Base-by-base conservation (phyloP, 257 asterid genomes). In the Ophiorrhiza pumila region DNA sequence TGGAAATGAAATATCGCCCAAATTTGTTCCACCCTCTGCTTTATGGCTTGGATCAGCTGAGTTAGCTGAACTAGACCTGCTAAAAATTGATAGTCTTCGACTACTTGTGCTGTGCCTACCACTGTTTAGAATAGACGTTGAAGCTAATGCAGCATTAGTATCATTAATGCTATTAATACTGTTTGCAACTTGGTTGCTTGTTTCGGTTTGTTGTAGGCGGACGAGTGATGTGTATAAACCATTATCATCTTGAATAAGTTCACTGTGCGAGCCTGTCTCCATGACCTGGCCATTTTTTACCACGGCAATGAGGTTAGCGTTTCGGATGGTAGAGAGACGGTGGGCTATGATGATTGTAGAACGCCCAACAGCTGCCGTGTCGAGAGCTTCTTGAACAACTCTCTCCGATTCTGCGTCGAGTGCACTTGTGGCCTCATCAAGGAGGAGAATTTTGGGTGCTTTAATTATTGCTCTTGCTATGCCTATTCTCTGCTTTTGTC, bases 361-460 rank as follows among this genome's bases (percentile, higher is more conserved):
- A 22, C 96, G 96, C 8, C 97, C 97, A 31, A 87, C 79, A 0
- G 88, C 86, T 0, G 95, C 99, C 81, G 80, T 89, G 87, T 94
- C 97, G 3, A 94, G 88, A 35, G 97, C 96, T 68, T 88, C 96
- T 62, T 91, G 97, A 61, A 94, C 97, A 3, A 82, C 83, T 8
- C 93, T 77, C 50, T 94, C 99, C 1, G 99, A 91, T 81, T 94
- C 92, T 0, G 95, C 86, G 82, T 94, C 99, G 0, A 94, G 83
- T 32, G 98, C 98, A 70, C 98, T 94, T 0, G 98, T 94, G 77
- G 98, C 97, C 80, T 93, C 98, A 49, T 93, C 98, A 0, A 93
- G 88, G 20, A 93, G 91, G 73, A 93, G 97, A 39, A 93, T 85
- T 81, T 85, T 87, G 4, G 98, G 98, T 7, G 94, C 80, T 61